Evolutionary conservation across 108 stramenopile species (phyloP), one percentile per base, ranked within the genome.

Genomic region (Nitzschia putrida): DNA sequence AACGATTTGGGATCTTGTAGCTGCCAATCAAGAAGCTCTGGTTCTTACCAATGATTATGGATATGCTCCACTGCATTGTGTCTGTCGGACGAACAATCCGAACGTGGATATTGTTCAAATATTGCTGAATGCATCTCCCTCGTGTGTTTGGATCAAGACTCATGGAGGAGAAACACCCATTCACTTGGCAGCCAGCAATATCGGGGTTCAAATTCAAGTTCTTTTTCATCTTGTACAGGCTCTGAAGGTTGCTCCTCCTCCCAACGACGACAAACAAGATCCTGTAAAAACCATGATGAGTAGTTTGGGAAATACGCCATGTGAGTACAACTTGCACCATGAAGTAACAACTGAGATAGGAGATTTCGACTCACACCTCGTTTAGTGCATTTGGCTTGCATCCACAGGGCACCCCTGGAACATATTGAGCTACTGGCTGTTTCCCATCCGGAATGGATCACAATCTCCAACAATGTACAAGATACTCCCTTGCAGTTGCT

Each of bases 41-140:
- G 52, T 59, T 23, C 49, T 65, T 43, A 60, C 38, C 10, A 84
- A 84, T 57, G 71, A 78, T 25, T 84, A 84, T 68, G 83, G 83
- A 7, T 84, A 73, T 72, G 66, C 72, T 13, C 83, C 83, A 22
- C 41, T 84, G 10, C 83, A 84, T 57, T 84, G 83, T 44, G 79
- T 72, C 14, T 84, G 79, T 47, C 57, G 83, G 41, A 69, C 76
- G n/a, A 73, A 78, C 50, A 77, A 80, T 47, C 79, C 83, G 14
- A 58, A 64, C 8, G 60, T 77, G 63, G 77, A 64, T 16, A 84
- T 84, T 45, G 76, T 80, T 0, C 40, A 71, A 50, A 66, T 51
- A 14, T 26, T 84, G 34, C 25, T 84, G 39, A 64, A 74, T 6
- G 80, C 76, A 4, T 72, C 66, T 57, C 80, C 83, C n/a, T 56